Evolutionary conservation across 2,329 filamentous ascomycete genomes (phyloP).

Genomic region (Colletotrichum tanaceti): DNA sequence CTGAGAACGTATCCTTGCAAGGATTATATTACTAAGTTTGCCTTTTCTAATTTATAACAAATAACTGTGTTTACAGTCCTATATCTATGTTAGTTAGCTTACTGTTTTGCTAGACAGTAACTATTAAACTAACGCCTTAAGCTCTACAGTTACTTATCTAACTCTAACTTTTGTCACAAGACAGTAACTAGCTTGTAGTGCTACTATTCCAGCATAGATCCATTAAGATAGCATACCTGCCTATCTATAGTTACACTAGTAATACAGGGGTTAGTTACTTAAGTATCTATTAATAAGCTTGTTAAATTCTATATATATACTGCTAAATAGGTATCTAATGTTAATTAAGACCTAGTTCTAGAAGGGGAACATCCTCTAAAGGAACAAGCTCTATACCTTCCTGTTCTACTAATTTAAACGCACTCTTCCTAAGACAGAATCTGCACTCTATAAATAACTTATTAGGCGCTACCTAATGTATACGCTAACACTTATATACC

Average conservation of each 20-base stretch:
- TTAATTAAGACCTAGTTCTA: background rate
- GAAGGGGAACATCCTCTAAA: background rate
- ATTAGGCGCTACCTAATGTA: background rate
- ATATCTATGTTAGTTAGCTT: too few relatives aligned
- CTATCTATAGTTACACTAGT: background rate
- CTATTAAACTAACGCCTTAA: too few relatives aligned
- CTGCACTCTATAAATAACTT: conserved; percentile 9
- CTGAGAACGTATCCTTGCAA: too few relatives aligned
- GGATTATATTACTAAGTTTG: too few relatives aligned
- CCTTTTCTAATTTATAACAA: too few relatives aligned
- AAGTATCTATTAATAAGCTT: background rate
- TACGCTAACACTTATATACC: conserved; percentile 52
- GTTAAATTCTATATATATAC: background rate
- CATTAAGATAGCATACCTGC: background rate
- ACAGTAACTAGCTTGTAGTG: too few relatives aligned
- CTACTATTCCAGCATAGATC: too few relatives aligned
- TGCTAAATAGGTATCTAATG: background rate
- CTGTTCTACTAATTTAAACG: background rate
- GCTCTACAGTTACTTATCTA: too few relatives aligned
- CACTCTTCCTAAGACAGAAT: background rate
- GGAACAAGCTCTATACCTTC: background rate
- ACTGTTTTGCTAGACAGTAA: too few relatives aligned
- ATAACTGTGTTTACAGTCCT: too few relatives aligned
- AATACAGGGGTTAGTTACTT: background rate
- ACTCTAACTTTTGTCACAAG: too few relatives aligned